A percentile compares a stretch with the other conserved stretches of the same genome.
Conservation (phyloP, 1,139 yeast genomes). For the Sugiyamaella sp. region DNA sequence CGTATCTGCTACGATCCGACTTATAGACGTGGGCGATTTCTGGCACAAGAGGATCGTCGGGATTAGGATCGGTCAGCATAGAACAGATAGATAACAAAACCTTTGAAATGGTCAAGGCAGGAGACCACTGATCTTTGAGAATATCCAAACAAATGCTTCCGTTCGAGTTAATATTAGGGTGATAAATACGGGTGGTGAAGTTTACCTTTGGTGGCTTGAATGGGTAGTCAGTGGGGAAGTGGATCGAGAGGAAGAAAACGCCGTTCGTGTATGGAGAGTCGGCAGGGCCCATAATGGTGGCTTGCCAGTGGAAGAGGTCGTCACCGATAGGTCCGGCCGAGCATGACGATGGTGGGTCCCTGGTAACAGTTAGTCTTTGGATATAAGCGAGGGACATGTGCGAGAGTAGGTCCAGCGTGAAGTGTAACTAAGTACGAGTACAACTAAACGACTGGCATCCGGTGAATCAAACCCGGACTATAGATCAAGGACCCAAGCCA, state of each 20-base stretch:
- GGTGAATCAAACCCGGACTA: too few relatives aligned
- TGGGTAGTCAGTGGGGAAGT: slow-evolving; percentile 94
- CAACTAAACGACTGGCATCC: too few relatives aligned
- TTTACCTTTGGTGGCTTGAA: slow-evolving; percentile 93
- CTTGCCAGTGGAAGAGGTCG: slow-evolving; percentile 95
- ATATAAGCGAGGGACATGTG: neutral
- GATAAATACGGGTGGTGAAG: slow-evolving; percentile 87
- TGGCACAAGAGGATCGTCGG: slow-evolving; percentile 98
- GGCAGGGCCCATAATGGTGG: slow-evolving; percentile 94
- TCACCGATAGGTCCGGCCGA: slow-evolving; percentile 99
- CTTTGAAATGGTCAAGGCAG: slow-evolving; percentile 87
- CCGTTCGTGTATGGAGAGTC: slow-evolving; percentile 95
- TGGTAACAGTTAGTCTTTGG: slow-evolving; percentile 35
- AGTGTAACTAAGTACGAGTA: too few relatives aligned
- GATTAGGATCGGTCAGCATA: slow-evolving; percentile 93
- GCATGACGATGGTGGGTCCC: slow-evolving; percentile 99
- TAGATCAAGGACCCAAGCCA: too few relatives aligned
- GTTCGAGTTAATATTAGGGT: slow-evolving; percentile 86
- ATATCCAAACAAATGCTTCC: slow-evolving; percentile 88
- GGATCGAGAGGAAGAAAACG: slow-evolving; percentile 86
- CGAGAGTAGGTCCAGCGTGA: too few relatives aligned
- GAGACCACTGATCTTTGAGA: slow-evolving; percentile 89
- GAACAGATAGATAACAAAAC: slow-evolving; percentile 88
- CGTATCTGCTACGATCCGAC: slow-evolving; percentile 91
- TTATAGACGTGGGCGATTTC: slow-evolving; percentile 97